Evolutionary conservation across 257 asterid genomes (phyloP).

Genomic region (Plantago ovata): DNA sequence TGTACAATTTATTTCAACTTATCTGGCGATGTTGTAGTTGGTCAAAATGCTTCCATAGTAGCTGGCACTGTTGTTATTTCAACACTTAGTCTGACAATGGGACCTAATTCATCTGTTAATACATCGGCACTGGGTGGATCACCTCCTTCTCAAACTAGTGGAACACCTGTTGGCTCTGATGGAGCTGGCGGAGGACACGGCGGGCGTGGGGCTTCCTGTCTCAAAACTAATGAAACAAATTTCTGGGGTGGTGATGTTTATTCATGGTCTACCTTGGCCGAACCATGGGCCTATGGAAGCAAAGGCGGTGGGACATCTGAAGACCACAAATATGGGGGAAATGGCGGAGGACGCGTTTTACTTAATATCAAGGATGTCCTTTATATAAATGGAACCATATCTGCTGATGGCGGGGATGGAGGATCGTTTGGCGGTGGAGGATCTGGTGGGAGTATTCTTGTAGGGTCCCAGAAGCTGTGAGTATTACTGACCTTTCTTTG

Average conservation of each 20-base stretch:
- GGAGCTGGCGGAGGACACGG: slow-evolving; percentile 99
- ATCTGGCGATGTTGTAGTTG: slow-evolving; percentile 74
- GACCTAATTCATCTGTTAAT: slow-evolving; percentile 61
- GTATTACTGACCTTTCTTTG: slow-evolving; percentile 36
- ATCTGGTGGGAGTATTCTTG: slow-evolving; percentile 84
- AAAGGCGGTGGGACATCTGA: slow-evolving; percentile 80
- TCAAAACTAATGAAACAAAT: slow-evolving; percentile 59
- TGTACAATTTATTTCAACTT: slow-evolving; percentile 73
- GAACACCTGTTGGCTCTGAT: slow-evolving; percentile 87
- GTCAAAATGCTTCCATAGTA: slow-evolving; percentile 59
- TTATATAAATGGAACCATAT: slow-evolving; percentile 75
- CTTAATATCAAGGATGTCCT: slow-evolving; percentile 60
- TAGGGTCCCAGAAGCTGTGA: slow-evolving; percentile 81
- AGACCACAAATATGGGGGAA: slow-evolving; percentile 72
- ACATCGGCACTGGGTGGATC: slow-evolving; percentile 79
- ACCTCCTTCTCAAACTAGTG: slow-evolving; percentile 93
- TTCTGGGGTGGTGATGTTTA: slow-evolving; percentile 98
- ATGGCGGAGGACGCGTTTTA: slow-evolving; percentile 82
- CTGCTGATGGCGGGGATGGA: slow-evolving; percentile 94
- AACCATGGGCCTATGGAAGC: slow-evolving; percentile 90
- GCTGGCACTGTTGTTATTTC: slow-evolving; percentile 72
- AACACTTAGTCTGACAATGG: slow-evolving; percentile 61
- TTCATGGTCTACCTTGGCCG: slow-evolving; percentile 72
- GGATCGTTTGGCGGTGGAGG: slow-evolving; percentile 93
- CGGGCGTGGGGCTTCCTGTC: slow-evolving; percentile 97